Percentiles rank a stretch among this genome's conserved stretches.
Evolutionary conservation across 768 basidiomycete genomes (phyloP).

Genomic region (Lepiota brunneoincarnata): DNA sequence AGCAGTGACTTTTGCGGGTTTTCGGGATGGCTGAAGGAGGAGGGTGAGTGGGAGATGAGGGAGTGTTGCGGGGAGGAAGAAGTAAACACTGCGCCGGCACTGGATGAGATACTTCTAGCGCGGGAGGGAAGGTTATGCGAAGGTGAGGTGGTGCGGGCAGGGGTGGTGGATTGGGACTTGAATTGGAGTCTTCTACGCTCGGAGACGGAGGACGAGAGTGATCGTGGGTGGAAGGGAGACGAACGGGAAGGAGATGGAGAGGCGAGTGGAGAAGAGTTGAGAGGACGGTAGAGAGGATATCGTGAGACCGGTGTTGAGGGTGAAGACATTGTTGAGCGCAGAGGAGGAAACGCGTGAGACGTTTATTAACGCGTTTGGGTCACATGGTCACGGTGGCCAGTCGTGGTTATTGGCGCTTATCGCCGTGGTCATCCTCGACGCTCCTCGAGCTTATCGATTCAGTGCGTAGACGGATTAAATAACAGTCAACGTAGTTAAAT

Average conservation of each 20-base stretch:
- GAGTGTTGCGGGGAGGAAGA: neutral
- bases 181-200: conserved; percentile 6
- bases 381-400: conserved; percentile 2
- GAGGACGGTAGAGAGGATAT: conserved; percentile 31
- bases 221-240: conserved; percentile 38
- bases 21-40: conserved; percentile 21
- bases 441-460: neutral
- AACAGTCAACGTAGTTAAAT: no score
- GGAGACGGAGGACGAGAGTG: conserved; percentile 26
- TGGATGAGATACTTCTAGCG: neutral
- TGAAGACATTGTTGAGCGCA: conserved; percentile 1
- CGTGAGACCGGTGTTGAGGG: conserved; percentile 36
- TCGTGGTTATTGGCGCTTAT: neutral
- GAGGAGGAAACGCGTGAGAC: neutral
- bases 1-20: conserved; percentile 55
- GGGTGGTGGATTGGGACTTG: neutral
- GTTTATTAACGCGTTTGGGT: conserved; percentile 11
- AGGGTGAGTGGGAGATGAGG: neutral
- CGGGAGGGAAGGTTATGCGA: conserved; percentile 1
- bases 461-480: no score
- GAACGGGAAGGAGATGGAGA: conserved; percentile 36
- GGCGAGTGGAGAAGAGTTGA: conserved; percentile 52
- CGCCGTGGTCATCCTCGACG: neutral
- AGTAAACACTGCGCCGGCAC: conserved; percentile 15
- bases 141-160: conserved; percentile 25